Percentiles rank a stretch among this genome's conserved stretches.
Conservation (phyloP, 805 yeast species). For the Metschnikowia arizonensis region DNA sequence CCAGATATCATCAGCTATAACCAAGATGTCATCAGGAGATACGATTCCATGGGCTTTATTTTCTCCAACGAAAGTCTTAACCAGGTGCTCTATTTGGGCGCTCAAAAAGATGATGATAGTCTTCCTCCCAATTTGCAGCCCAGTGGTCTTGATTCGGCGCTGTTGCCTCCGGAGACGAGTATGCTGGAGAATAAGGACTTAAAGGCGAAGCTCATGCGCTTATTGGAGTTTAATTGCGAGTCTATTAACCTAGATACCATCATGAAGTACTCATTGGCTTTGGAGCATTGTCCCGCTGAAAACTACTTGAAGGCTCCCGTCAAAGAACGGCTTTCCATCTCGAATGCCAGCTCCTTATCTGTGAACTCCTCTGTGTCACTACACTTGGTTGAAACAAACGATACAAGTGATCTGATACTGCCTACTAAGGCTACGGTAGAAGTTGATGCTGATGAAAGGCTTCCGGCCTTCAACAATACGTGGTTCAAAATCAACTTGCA, state of each 20-base stretch:
- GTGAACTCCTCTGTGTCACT: constrained; percentile 3
- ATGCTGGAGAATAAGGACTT: constrained; percentile 18
- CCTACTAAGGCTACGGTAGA: constrained; percentile 7
- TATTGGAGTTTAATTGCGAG: constrained; percentile 41
- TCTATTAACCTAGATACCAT: constrained; percentile 49
- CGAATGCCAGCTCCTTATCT: constrained; percentile 6
- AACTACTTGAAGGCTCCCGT: constrained; percentile 24
- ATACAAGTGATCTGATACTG: background rate
- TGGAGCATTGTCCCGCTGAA: constrained; percentile 58
- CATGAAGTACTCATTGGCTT: constrained; percentile 58
- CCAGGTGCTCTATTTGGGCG: constrained; percentile 40
- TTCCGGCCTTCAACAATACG: constrained; percentile 35
- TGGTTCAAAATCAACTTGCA: constrained; percentile 32
- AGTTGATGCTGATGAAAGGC: constrained; percentile 18
- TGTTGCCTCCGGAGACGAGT: background rate
- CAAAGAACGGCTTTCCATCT: background rate
- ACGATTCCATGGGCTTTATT: constrained; percentile 40
- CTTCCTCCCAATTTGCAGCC: constrained; percentile 16
- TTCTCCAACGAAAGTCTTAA: constrained; percentile 42
- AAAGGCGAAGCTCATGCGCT: constrained; percentile 38
- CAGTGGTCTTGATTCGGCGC: background rate
- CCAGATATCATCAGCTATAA: constrained; percentile 37
- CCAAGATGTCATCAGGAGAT: constrained; percentile 37
- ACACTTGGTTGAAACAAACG: background rate
- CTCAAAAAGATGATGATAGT: constrained; percentile 28